Evolutionary conservation across 352 stramenopile genomes (phyloP).

Genomic region (Globisporangium cederbergense): DNA sequence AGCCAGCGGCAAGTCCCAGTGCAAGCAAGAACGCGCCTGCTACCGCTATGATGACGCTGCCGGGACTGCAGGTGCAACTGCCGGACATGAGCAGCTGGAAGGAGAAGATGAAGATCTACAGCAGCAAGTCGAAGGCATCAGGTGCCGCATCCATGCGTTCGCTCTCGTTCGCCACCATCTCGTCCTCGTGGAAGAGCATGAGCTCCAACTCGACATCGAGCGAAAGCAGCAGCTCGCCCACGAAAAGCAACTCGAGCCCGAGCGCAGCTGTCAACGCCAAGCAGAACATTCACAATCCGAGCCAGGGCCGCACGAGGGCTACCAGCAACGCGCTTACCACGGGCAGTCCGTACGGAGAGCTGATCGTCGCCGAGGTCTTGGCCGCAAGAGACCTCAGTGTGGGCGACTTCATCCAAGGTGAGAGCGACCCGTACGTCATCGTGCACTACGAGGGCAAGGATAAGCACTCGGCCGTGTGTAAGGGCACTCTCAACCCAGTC

Average conservation of each 20-base stretch:
- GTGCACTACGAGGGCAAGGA: constrained; percentile 35
- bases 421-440: constrained; percentile 41
- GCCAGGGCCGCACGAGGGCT: constrained; percentile 15
- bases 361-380: constrained; percentile 65
- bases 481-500: constrained; percentile 25
- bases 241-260: constrained; percentile 9
- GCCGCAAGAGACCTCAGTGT: constrained; percentile 43
- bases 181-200: constrained; percentile 47
- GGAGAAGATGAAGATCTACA: constrained; percentile 42
- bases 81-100: constrained; percentile 44
- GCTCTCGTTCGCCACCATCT: constrained; percentile 40
- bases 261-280: constrained; percentile 23
- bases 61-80: constrained; percentile 21
- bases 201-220: constrained; percentile 18
- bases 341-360: constrained; percentile 57
- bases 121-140: constrained; percentile 19
- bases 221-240: constrained; percentile 11
- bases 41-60: constrained; percentile 21
- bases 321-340: constrained; percentile 25
- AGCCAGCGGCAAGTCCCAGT: neutral
- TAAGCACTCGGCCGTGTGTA: constrained; percentile 32
- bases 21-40: constrained; percentile 5
- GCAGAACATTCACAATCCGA: constrained; percentile 56
- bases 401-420: constrained; percentile 36
- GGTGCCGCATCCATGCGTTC: constrained; percentile 30